These are phyloP conservation scores for Rhizoclosmatium sp. DNA, from an alignment of 192 early-diverging fungal genomes.

Conservation along the genomic window DNA sequence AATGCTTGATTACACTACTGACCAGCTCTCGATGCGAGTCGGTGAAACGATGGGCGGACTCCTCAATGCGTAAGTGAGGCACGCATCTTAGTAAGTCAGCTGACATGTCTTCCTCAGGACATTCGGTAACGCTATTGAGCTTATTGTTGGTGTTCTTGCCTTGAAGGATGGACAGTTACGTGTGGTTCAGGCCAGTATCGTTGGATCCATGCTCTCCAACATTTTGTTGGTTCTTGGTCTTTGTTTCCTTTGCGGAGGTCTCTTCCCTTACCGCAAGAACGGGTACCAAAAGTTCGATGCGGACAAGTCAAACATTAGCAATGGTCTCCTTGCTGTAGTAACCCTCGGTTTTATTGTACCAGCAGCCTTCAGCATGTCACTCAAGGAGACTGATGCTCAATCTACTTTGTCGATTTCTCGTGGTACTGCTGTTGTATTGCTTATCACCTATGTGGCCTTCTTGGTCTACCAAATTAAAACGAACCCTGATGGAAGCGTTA, in stretches of 20 bases:
- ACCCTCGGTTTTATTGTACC: constrained; percentile 37
- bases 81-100: too few species aligned
- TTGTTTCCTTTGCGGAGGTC: constrained; percentile 86
- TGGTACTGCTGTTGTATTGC: constrained; percentile 71
- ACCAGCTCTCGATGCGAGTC: constrained; percentile 59
- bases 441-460: constrained; percentile 66
- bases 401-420: constrained; percentile 57
- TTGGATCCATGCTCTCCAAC: constrained; percentile 94
- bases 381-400: background rate
- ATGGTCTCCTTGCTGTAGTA: constrained; percentile 30
- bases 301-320: constrained; percentile 16
- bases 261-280: constrained; percentile 44
- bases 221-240: constrained; percentile 85
- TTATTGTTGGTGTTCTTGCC: constrained; percentile 83
- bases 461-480: constrained; percentile 7
- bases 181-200: constrained; percentile 88
- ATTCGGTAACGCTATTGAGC: constrained; percentile 85
- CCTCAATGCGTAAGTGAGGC: constrained; percentile 63
- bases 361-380: background rate
- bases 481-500: constrained; percentile 7
- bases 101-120: constrained; percentile 17
- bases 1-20: constrained; percentile 86
- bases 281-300: constrained; percentile 8
- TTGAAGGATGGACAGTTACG: constrained; percentile 76
- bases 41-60: constrained; percentile 75